phyloP scores from a whole-genome alignment of 1,139 yeast species.

The Debaryomyces udenii region DNA sequence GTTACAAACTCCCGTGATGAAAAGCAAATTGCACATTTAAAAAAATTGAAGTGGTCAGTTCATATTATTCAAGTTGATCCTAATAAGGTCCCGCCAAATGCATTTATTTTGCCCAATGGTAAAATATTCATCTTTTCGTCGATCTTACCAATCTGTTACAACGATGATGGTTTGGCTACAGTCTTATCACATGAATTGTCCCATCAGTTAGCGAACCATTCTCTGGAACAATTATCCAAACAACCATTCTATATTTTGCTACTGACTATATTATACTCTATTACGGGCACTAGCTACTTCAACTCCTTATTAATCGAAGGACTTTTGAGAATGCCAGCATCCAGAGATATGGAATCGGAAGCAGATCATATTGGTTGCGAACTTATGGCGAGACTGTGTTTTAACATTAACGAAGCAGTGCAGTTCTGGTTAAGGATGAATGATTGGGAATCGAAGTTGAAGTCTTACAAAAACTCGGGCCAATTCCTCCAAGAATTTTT shows the following conservation, averaged over 20 bases:
- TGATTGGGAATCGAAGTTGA: conserved; percentile 46
- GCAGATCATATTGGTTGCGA: conserved; percentile 94
- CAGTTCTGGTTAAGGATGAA: conserved; percentile 84
- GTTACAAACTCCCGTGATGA: conserved; percentile 34
- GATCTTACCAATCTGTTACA: conserved; percentile 74
- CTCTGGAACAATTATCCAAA: conserved; percentile 75
- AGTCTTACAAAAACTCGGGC: conserved; percentile 15
- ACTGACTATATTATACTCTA: conserved; percentile 49
- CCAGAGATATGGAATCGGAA: conserved; percentile 92
- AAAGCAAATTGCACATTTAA: conserved; percentile 37
- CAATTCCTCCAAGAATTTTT: conserved; percentile 59
- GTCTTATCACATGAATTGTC: conserved; percentile 92
- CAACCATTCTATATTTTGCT: conserved; percentile 61
- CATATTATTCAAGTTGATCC: conserved; percentile 75
- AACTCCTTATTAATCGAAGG: conserved; percentile 61
- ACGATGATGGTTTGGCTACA: conserved; percentile 92
- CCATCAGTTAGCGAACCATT: conserved; percentile 90
- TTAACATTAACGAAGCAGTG: conserved; percentile 71
- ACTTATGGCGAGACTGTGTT: conserved; percentile 90
- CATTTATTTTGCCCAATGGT: conserved; percentile 94
- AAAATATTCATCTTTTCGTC: conserved; percentile 87
- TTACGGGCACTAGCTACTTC: conserved; percentile 38
- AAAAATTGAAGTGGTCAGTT: conserved; percentile 69
- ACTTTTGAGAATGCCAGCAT: conserved; percentile 75
- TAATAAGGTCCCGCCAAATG: conserved; percentile 74